Evolutionary conservation across 2,329 filamentous ascomycete genomes (phyloP), one percentile per base, ranked within the genome.

Genomic region (Aspergillus eucalypticola): DNA sequence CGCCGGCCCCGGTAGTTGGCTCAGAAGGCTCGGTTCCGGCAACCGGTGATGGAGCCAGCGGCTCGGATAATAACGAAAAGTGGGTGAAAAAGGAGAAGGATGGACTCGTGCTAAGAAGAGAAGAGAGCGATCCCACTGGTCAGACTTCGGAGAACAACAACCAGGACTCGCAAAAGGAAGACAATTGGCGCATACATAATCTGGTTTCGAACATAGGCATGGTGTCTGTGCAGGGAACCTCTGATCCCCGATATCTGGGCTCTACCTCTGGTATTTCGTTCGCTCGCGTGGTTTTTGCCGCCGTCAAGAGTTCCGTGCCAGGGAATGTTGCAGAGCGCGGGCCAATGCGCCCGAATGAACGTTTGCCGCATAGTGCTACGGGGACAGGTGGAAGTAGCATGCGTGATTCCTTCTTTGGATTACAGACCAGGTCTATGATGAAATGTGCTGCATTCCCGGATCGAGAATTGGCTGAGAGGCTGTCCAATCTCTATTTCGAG

Each of bases 361-460:
- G 72, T 76, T 82, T 64, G 68, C 82, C 62, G 69, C 83, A 62
- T 78, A 82, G 75, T 64, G 78, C 81, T 50, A 77, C 80, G 39
- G 79, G 79, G 23, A 81, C 83, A 38, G 82, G 84, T 41, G 89
- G 88, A 39, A 92, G 91, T 17, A 92, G 90, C 11, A 95, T 96
- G 89, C 86, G 93, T 60, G 94, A 98, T 76, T 96, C 92, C 0
- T 97, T 97, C 81, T 98, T 98, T 72, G 94, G 94, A n/a, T 81
- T 98, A 48, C 92, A 97, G 68, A 96, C 91, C 2, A 93, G 90
- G 68, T 92, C 93, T 1, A 92, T 88, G 15, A 95, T 97, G 72
- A 88, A 90, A 63, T 90, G 90, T 48, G 93, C 93, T 0, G 83
- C 87, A 0, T 97, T 98, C 68, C 95, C 95, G 0, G 87, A 90